Conservation (phyloP, 2,329 filamentous ascomycete species). For the Fusarium nematophilum region DNA sequence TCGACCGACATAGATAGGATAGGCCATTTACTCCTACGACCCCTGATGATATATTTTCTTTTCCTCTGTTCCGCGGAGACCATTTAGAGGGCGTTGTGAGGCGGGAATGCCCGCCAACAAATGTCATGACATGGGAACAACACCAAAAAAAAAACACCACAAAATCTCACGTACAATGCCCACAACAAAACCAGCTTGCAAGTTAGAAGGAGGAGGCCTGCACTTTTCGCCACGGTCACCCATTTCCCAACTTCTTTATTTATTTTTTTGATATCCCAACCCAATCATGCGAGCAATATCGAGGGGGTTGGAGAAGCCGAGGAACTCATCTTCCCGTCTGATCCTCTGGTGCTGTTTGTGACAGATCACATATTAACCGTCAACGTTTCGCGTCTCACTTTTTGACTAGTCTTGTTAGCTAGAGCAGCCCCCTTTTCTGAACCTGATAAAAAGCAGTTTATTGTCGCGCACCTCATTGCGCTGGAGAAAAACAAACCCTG, state of each 20-base stretch:
- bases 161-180: background rate
- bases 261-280: conserved; percentile 25
- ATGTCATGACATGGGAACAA: conserved; percentile 25
- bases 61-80: conserved; percentile 32
- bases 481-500: conserved; percentile 1
- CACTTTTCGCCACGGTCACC: conserved; percentile 11
- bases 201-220: conserved; percentile 32
- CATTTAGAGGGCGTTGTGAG: conserved; percentile 43
- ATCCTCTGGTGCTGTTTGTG: background rate
- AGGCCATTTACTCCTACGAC: conserved; percentile 7
- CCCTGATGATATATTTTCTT: conserved; percentile 30
- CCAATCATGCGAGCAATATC: conserved; percentile 8
- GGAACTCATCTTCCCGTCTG: background rate
- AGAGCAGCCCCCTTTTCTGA: conserved; percentile 6
- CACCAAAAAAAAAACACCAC: background rate
- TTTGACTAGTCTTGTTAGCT: conserved; percentile 2
- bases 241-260: conserved; percentile 4
- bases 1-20: conserved; percentile 14
- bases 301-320: conserved; percentile 5
- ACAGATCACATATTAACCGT: background rate
- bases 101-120: conserved; percentile 13
- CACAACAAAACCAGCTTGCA: conserved; percentile 1
- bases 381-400: background rate
- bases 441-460: conserved; percentile 24
- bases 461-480: conserved; percentile 1